Conservation (phyloP, 2,329 filamentous ascomycete species). For the Ophiostoma australiae region DNA sequence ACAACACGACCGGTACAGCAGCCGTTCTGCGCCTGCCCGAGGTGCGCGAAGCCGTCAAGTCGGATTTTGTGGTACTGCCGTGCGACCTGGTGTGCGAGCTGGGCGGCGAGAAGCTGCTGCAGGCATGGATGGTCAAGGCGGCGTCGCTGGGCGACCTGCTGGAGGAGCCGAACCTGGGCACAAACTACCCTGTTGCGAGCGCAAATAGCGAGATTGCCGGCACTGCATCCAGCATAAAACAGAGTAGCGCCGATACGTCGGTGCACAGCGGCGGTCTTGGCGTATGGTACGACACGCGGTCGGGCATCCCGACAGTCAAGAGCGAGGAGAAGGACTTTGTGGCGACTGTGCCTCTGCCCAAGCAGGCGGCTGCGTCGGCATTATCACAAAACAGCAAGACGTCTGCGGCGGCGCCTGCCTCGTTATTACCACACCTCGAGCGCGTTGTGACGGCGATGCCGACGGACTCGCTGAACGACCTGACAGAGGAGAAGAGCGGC, state of each 20-base stretch:
- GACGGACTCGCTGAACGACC: slow-evolving; percentile 81
- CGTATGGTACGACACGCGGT: slow-evolving; percentile 86
- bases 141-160: slow-evolving; percentile 62
- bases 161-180: slow-evolving; percentile 37
- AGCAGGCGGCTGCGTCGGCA: not conserved
- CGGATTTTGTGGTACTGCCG: slow-evolving; percentile 84
- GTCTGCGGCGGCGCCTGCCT: slow-evolving; percentile 32
- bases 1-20: slow-evolving; percentile 82
- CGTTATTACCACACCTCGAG: slow-evolving; percentile 63
- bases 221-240: not conserved
- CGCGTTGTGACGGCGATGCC: slow-evolving; percentile 81
- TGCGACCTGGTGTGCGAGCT: slow-evolving; percentile 93
- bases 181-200: not conserved
- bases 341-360: slow-evolving; percentile 57
- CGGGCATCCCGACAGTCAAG: slow-evolving; percentile 65
- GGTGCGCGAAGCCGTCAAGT: slow-evolving; percentile 69
- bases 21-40: slow-evolving; percentile 81
- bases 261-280: slow-evolving; percentile 70
- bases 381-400: slow-evolving; percentile 29
- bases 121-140: slow-evolving; percentile 87
- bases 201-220: not conserved
- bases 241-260: slow-evolving; percentile 17
- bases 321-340: slow-evolving; percentile 92
- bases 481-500: slow-evolving; percentile 67
- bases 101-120: slow-evolving; percentile 72